A percentile compares a stretch with the other conserved stretches of the same genome.
phyloP scores from a whole-genome alignment of 163 green algal genomes.

The Chlorella variabilis region DNA sequence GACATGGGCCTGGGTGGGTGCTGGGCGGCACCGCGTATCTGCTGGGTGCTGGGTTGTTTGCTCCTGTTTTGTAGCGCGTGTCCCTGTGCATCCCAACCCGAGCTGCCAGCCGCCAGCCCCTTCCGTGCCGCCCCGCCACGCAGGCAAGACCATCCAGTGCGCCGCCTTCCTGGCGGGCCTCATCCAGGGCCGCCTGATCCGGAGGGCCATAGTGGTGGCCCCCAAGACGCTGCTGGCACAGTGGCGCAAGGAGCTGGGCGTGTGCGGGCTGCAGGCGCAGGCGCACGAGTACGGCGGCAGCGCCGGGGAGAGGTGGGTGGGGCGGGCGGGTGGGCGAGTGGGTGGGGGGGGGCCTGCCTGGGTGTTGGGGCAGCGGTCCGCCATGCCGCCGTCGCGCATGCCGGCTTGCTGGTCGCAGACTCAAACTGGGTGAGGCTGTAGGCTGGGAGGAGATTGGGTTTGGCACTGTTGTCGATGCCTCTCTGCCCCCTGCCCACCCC shows the following conservation, averaged over 20 bases:
- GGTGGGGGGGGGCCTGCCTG: background rate
- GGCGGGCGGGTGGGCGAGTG: background rate
- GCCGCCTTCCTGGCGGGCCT: conserved; percentile 76
- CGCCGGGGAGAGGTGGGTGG: conserved; percentile 3
- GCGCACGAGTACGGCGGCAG: conserved; percentile 52
- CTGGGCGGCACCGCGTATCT: background rate
- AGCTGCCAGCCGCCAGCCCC: no score
- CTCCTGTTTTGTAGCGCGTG: background rate
- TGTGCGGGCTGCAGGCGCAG: conserved; percentile 54
- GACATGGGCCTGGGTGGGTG: conserved; percentile 73
- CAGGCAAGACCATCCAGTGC: conserved; percentile 80
- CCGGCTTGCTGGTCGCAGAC: no score
- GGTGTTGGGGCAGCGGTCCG: no score
- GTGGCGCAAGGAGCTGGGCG: conserved; percentile 78
- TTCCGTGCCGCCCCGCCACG: no score
- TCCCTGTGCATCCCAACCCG: no score
- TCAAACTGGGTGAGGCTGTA: no score
- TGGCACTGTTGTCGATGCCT: no score
- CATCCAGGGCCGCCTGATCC: conserved; percentile 39
- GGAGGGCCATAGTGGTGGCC: conserved; percentile 71
- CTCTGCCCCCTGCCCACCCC: no score
- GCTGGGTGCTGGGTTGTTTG: background rate
- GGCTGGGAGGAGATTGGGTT: no score
- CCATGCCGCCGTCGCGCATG: no score
- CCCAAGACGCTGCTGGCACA: conserved; percentile 92